These are phyloP conservation scores for Rutstroemia sp. DNA, from an alignment of 2,329 filamentous ascomycete genomes.

Conservation along the genomic window DNA sequence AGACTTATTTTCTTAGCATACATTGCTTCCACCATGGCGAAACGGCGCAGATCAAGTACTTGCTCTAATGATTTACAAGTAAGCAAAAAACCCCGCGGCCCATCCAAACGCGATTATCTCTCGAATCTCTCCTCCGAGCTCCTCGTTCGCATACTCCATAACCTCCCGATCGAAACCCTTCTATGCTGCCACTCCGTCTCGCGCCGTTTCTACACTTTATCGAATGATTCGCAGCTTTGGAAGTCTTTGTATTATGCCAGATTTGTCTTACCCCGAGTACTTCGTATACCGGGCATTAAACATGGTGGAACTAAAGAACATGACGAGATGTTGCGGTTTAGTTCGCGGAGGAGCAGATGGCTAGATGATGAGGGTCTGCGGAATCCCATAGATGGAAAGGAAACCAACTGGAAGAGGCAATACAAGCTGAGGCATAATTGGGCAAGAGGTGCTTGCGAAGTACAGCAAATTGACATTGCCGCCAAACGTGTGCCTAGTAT, in stretches of 20 bases:
- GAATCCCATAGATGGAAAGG: slow-evolving; percentile 21
- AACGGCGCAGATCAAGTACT: slow-evolving; percentile 21
- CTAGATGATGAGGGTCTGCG: slow-evolving; percentile 33
- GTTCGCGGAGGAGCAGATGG: slow-evolving; percentile 43
- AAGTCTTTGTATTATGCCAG: slow-evolving; percentile 79
- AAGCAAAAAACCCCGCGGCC: slow-evolving; percentile 17
- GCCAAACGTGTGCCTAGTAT: slow-evolving; percentile 46
- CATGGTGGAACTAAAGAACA: slow-evolving; percentile 22
- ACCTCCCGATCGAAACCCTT: slow-evolving; percentile 62
- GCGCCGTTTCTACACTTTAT: slow-evolving; percentile 62
- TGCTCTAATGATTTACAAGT: background rate
- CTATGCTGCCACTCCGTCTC: slow-evolving; percentile 61
- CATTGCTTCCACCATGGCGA: slow-evolving; percentile 8
- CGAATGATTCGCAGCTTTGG: slow-evolving; percentile 83
- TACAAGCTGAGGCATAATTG: slow-evolving; percentile 90
- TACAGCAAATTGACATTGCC: slow-evolving; percentile 58
- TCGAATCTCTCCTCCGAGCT: slow-evolving; percentile 80
- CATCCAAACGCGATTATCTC: slow-evolving; percentile 47
- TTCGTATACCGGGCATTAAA: slow-evolving; percentile 63
- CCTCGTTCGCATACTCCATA: slow-evolving; percentile 74
- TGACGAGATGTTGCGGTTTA: slow-evolving; percentile 20
- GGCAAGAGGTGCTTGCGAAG: slow-evolving; percentile 71
- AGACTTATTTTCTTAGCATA: background rate
- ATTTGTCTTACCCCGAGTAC: slow-evolving; percentile 76
- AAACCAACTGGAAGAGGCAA: slow-evolving; percentile 77